phyloP scores from a whole-genome alignment of 106 monocot species.

The Dactylorhiza incarnata region DNA sequence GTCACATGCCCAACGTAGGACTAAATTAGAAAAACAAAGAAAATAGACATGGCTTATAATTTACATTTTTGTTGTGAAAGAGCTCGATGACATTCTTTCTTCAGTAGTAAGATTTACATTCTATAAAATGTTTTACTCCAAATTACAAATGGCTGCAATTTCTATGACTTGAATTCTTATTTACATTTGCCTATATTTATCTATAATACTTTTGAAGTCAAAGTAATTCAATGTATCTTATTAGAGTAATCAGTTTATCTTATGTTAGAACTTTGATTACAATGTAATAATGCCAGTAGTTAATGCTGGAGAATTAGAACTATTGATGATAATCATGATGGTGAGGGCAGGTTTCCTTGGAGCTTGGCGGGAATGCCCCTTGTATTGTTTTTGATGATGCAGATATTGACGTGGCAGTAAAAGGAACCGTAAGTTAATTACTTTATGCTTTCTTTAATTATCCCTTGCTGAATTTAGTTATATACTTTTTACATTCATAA shows the following conservation, averaged over 20 bases:
- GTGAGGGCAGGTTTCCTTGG: conserved; percentile 63
- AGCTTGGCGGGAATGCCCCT: conserved; percentile 99
- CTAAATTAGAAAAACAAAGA: too few relatives aligned
- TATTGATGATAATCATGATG: not conserved
- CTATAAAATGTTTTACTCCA: too few relatives aligned
- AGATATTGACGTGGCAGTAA: conserved; percentile 82
- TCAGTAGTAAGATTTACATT: too few relatives aligned
- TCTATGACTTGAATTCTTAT: too few relatives aligned
- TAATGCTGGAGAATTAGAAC: not conserved
- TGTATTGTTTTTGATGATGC: conserved; percentile 97
- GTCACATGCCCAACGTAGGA: too few relatives aligned
- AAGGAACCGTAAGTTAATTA: conserved; percentile 65
- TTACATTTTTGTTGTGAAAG: too few relatives aligned
- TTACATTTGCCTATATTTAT: too few relatives aligned
- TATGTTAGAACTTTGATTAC: not conserved
- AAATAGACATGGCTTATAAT: too few relatives aligned
- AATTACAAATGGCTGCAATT: too few relatives aligned
- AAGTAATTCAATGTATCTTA: not conserved
- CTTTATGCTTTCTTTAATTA: not conserved
- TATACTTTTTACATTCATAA: not conserved
- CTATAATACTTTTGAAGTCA: not conserved
- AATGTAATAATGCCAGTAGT: not conserved
- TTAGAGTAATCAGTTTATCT: not conserved
- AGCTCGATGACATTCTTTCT: too few relatives aligned
- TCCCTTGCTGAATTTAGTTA: not conserved